Evolutionary conservation across 768 basidiomycete genomes (phyloP), one percentile per base, ranked within the genome.

Genomic region (Lentinula boryana): DNA sequence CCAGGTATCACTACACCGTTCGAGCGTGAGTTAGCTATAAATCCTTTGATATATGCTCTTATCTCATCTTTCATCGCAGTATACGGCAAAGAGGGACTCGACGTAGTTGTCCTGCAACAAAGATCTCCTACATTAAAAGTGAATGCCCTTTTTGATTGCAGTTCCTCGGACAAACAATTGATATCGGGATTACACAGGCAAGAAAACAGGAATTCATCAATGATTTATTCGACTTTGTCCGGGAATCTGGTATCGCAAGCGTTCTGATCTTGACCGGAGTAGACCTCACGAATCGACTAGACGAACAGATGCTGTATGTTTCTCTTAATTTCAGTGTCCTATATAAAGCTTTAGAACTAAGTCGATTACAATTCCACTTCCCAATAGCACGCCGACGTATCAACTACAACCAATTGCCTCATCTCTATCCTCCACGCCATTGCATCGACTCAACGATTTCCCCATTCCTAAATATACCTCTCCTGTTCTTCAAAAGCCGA

Each of bases 91-190:
- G 68, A 75, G 35, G 77, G 74, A 4, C 64, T 72, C 54, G 70
- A 80, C 49, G 61, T 93, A n/a, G 75, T 83, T 40, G 76, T 91
- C 51, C 70, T 93, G 16, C 92, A 92, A 67, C 91, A 93, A 66
- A 75, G 90, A 60, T 92, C 92, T 18, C 92, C 91, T 15, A 83
- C 84, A 2, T 71, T 93, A 60, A 90, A 90, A 77, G 92, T 89
- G 62, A 40, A 35, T 15, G 13, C n/a, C 35, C 36, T 40, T 62
- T 38, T 27, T 41, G 9, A 46, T 23, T 8, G 58, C 36, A 49
- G 12, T 53, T 8, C 55, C 2, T n/a, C 2, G 1, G 9, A 23
- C 21, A 48, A 48, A 48, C 5, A 48, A 23, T 6, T 49, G 27
- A 23, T 59, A 41, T 59, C 46, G 32, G 53, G 23, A 7, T 8